A percentile compares a stretch with the other conserved stretches of the same genome.
These are phyloP conservation scores for Panicum miliaceum DNA, from an alignment of 176 grass and related monocot species.

Conservation along the genomic window DNA sequence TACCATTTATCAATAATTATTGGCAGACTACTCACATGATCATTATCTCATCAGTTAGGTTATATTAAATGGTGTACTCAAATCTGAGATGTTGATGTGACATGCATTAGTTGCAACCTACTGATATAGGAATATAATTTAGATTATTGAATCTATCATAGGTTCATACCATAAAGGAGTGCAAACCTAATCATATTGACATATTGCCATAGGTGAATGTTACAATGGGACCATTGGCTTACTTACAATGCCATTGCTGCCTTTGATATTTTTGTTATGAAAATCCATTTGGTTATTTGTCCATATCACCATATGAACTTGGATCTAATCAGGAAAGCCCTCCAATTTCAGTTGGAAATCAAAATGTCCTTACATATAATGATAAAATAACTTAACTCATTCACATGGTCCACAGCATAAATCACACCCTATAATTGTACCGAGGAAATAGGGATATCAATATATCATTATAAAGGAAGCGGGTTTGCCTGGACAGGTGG, in stretches of 20 bases:
- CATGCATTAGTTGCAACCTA: background rate
- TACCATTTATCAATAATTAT: background rate
- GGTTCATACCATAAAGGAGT: background rate
- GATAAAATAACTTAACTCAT: background rate
- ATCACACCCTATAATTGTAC: background rate
- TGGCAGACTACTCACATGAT: background rate
- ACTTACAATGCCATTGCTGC: background rate
- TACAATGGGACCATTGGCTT: background rate
- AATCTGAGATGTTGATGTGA: constrained; percentile 2
- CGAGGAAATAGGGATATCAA: background rate
- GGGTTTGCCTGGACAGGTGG: background rate
- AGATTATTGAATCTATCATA: background rate
- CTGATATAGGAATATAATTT: background rate
- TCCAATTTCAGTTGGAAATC: background rate
- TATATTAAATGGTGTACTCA: background rate
- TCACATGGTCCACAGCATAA: background rate
- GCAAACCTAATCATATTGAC: background rate
- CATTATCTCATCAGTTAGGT: background rate
- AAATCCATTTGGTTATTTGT: background rate
- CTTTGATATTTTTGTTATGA: background rate
- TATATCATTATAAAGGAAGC: constrained; percentile 4
- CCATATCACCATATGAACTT: background rate
- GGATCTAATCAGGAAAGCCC: background rate
- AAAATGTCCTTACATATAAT: background rate
- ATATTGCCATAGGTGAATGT: background rate